These are phyloP conservation scores for Helotiales sp. DNA, from an alignment of 2,329 filamentous ascomycete species.

Conservation along the genomic window DNA sequence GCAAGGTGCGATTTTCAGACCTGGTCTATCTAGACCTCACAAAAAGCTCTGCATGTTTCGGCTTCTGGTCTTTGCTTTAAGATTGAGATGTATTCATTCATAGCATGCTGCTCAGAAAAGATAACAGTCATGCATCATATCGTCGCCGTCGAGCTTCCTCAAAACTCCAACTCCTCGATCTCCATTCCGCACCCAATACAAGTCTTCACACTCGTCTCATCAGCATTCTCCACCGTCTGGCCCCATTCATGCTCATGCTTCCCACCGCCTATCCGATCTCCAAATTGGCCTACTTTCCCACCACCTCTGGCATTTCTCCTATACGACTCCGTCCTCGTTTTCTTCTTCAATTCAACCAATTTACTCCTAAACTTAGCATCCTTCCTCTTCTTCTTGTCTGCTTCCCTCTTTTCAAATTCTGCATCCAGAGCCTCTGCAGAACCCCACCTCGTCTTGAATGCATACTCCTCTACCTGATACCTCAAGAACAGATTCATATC, in stretches of 20 bases:
- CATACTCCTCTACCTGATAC: slow-evolving; percentile 92
- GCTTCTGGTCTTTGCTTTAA: too few relatives aligned
- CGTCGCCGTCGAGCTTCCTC: not conserved
- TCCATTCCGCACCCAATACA: slow-evolving; percentile 77
- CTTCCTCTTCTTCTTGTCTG: slow-evolving; percentile 80
- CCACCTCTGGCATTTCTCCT: slow-evolving; percentile 64
- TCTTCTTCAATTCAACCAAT: slow-evolving; percentile 85
- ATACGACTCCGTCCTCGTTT: slow-evolving; percentile 89
- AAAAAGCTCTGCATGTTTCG: too few relatives aligned
- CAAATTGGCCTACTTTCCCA: slow-evolving; percentile 59
- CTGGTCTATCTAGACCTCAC: too few relatives aligned
- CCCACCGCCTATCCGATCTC: slow-evolving; percentile 69
- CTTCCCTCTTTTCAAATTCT: slow-evolving; percentile 79
- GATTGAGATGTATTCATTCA: too few relatives aligned
- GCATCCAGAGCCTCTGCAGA: slow-evolving; percentile 80
- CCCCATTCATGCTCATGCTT: slow-evolving; percentile 92
- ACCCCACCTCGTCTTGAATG: slow-evolving; percentile 88
- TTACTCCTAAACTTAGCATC: slow-evolving; percentile 91
- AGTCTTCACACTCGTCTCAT: slow-evolving; percentile 78
- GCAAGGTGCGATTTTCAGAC: too few relatives aligned
- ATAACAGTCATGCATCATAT: not conserved
- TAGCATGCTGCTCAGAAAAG: not conserved
- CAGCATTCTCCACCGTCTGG: slow-evolving; percentile 64
- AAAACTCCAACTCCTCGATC: slow-evolving; percentile 63
- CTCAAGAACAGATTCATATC: slow-evolving; percentile 98